These are phyloP conservation scores for Licmophora abbreviata DNA, from an alignment of 108 stramenopile genomes.

Conservation along the genomic window DNA sequence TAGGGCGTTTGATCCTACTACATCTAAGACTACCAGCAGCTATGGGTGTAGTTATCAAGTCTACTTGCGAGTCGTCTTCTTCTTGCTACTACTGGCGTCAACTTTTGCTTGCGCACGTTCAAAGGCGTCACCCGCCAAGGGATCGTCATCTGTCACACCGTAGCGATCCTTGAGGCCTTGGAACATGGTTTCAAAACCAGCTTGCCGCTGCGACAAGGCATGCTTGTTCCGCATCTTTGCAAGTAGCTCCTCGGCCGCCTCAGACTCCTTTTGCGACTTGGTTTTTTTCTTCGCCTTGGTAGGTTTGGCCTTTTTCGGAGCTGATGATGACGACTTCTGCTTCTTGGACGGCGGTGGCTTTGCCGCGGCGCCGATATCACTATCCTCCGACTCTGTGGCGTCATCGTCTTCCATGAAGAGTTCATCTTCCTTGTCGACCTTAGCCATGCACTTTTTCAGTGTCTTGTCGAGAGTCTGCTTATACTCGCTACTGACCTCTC, in stretches of 20 bases:
- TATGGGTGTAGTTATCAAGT: too few relatives aligned
- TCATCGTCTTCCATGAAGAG: conserved; percentile 10
- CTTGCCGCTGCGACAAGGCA: conserved; percentile 18
- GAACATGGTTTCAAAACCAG: conserved; percentile 40
- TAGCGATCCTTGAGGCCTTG: conserved; percentile 54
- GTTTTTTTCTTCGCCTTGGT: conserved; percentile 16
- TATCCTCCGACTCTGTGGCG: conserved; percentile 19
- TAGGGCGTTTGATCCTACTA: too few relatives aligned
- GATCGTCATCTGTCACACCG: conserved; percentile 40
- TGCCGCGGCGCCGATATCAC: conserved; percentile 17
- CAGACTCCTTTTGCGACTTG: conserved; percentile 5
- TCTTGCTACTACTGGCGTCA: too few relatives aligned
- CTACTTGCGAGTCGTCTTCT: too few relatives aligned
- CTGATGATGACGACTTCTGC: conserved; percentile 11
- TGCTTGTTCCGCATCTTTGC: conserved; percentile 54
- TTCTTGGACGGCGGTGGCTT: conserved; percentile 25
- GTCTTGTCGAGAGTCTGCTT: conserved; percentile 37
- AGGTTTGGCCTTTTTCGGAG: conserved; percentile 19
- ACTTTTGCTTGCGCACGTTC: conserved; percentile 49
- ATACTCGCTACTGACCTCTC: conserved; percentile 30
- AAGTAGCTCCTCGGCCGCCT: conserved; percentile 39
- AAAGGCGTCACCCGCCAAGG: conserved; percentile 65
- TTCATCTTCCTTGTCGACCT: conserved; percentile 11
- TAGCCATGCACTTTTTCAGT: conserved; percentile 24
- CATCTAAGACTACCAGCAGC: too few relatives aligned